Evolutionary conservation across 2,329 filamentous ascomycete species (phyloP), one percentile per base, ranked within the genome.

Genomic region (Knoxdaviesia proteae): DNA sequence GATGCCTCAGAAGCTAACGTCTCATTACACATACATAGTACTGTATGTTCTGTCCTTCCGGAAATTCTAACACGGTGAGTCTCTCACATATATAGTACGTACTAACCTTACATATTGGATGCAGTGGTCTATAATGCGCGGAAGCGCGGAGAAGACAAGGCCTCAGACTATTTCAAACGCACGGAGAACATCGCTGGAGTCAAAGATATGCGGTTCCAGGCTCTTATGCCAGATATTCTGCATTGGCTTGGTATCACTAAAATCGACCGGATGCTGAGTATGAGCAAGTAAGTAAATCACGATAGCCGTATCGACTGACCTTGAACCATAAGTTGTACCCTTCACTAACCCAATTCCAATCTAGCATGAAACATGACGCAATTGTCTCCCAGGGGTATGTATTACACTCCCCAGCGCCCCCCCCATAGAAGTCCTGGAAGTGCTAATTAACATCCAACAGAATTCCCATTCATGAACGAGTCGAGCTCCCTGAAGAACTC

Each of bases 101-200:
- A 20, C 20, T 20, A 20, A 20, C 42, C 36, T 20, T 20, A 20
- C 20, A 20, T 20, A n/a, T 20, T 20, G 2, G 3, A 20, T 20
- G 20, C 46, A 56, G 69, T 78, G 47, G 74, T 78, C 39, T 80
- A 88, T 65, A 90, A 88, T 56, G 81, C 81, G 41, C 69, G 79
- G 49, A 90, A 88, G 62, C 76, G 81, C 52, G 80, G 80, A 49
- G 71, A 75, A 48, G 81, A 87, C 60, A 73, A 73, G 46, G 86
- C 86, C 29, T 88, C 80, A 52, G 84, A 93, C 58, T 96, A 96
- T 63, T 96, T 96, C 66, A 80, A 88, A 61, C 72, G 90, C 45
- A 96, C 88, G n/a, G 88, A 94, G 61, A 94, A 94, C 57, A 92
- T 98, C 56, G 90, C 90, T 6, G 90, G 90, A 47, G 88, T 96